phyloP scores from a whole-genome alignment of 164 flowering plant species.

The Vitis rupestris region DNA sequence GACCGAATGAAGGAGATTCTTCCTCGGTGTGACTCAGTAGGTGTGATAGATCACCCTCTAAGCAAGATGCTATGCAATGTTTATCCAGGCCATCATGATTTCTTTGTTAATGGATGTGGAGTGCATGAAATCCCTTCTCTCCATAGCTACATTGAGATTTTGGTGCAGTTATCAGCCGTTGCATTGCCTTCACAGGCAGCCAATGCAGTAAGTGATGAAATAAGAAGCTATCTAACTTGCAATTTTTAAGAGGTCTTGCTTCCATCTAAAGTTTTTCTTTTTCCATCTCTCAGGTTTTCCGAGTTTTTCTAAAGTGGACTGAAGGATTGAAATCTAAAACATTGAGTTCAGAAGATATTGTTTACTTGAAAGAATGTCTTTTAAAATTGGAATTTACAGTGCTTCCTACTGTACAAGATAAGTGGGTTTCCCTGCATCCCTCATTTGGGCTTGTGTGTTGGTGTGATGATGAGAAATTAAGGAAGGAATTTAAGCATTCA shows the following conservation, averaged over 20 bases:
- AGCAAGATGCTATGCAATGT: constrained; percentile 49
- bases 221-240: constrained; percentile 3
- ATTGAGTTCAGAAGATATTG: constrained; percentile 47
- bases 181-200: constrained; percentile 74
- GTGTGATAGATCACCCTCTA: constrained; percentile 13
- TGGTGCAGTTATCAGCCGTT: constrained; percentile 54
- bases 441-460: constrained; percentile 85
- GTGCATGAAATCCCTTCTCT: constrained; percentile 64
- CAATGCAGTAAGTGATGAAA: constrained; percentile 49
- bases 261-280: constrained; percentile 1
- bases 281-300: constrained; percentile 54
- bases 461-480: constrained; percentile 73
- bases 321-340: constrained; percentile 64
- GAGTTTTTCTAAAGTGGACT: constrained; percentile 66
- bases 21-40: constrained; percentile 17
- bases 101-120: constrained; percentile 78
- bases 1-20: constrained; percentile 30
- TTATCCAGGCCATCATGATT: constrained; percentile 72
- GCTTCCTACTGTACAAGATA: constrained; percentile 75
- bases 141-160: constrained; percentile 50
- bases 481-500: constrained; percentile 58
- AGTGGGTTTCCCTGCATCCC: constrained; percentile 88
- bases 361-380: constrained; percentile 58
- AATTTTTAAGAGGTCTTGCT: constrained; percentile 1
- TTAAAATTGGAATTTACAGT: constrained; percentile 43